Base-by-base conservation (phyloP, 106 monocot species). In the Amphibolis antarctica region DNA sequence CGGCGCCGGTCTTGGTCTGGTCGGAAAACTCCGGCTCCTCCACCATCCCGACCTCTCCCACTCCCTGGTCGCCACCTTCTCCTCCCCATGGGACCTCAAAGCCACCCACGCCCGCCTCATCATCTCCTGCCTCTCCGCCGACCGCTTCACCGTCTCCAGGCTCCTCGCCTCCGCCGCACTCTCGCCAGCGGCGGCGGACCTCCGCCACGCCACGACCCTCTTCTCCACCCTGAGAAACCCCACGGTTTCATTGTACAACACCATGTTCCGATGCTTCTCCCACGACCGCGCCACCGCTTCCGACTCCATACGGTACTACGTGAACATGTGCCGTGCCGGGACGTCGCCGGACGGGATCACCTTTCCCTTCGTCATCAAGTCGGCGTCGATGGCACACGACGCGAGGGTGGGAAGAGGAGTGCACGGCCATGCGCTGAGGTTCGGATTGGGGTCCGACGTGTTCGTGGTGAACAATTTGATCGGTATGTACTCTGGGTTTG, bases 241-340 rank as follows among this genome's bases (percentile, higher is more conserved):
- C 18, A 74, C 79, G 14, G 50, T 66, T 45, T 82, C 71, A 79
- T 71, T 77, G 66, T 82, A 69, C 82, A 89, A 84, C 77, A 77
- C 88, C 71, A 77, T 89, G 76, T 81, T 89, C 77, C 78, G 84
- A 12, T 74, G 73, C 63, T 75, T 63, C 81, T 81, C 84, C 26
- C 63, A 46, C 18, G 56, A 53, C 67, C 14, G 28, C 14, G 43
- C 60, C 17, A 23, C 25, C 27, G 70, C 76, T 22, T 0, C 75
- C 36, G 46, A 59, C 1, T 68, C 71, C 68, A 13, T 75, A 60
- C 63, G 27, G 27, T 66, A 63, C 64, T 82, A 79, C 67, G 23
- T 59, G 31, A 57, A 28, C 5, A 71, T 73, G 71, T 76, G 74
- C 55, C 81, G 78, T 22, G 19, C 59, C 19, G 31, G 74, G 0